Conservation (phyloP, 805 yeast genomes). For the Barnettozyma vustinii region DNA sequence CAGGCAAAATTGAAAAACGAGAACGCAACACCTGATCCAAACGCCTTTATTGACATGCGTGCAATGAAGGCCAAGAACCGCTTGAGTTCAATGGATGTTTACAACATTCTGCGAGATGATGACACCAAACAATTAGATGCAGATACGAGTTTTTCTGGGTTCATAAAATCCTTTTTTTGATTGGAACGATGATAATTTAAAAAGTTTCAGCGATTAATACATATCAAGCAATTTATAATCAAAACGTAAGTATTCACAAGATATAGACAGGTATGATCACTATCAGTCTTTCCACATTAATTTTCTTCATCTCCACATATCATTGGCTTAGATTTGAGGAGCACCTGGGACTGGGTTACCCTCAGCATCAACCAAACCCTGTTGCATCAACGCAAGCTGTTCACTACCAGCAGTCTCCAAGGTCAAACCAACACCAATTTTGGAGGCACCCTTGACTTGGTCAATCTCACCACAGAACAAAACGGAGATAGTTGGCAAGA, state of each 20-base stretch:
- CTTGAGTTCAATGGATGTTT: slow-evolving; percentile 23
- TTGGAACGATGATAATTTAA: neutral
- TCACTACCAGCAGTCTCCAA: slow-evolving; percentile 94
- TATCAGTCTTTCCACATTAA: neutral
- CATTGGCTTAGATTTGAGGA: slow-evolving; percentile 41
- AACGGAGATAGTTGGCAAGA: slow-evolving; percentile 85
- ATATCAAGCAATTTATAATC: neutral
- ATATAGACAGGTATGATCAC: neutral
- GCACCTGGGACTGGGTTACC: slow-evolving; percentile 86
- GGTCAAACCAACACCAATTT: slow-evolving; percentile 91
- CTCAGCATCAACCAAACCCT: slow-evolving; percentile 74
- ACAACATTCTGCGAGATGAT: slow-evolving; percentile 17
- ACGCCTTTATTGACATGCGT: slow-evolving; percentile 7
- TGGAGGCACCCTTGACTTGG: slow-evolving; percentile 72
- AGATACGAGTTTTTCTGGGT: slow-evolving; percentile 18
- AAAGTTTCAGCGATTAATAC: neutral
- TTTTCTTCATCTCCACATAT: slow-evolving; percentile 1
- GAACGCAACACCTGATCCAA: neutral
- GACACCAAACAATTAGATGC: slow-evolving; percentile 5
- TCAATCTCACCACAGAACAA: slow-evolving; percentile 91
- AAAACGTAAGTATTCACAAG: slow-evolving; percentile 6
- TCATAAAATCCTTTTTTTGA: slow-evolving; percentile 18
- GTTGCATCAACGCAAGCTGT: slow-evolving; percentile 87
- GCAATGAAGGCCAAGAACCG: slow-evolving; percentile 8
- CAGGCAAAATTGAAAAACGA: slow-evolving; percentile 6